These are phyloP conservation scores for Mycosphaerelloides madeirae DNA, from an alignment of 2,329 filamentous ascomycete species.

Conservation along the genomic window DNA sequence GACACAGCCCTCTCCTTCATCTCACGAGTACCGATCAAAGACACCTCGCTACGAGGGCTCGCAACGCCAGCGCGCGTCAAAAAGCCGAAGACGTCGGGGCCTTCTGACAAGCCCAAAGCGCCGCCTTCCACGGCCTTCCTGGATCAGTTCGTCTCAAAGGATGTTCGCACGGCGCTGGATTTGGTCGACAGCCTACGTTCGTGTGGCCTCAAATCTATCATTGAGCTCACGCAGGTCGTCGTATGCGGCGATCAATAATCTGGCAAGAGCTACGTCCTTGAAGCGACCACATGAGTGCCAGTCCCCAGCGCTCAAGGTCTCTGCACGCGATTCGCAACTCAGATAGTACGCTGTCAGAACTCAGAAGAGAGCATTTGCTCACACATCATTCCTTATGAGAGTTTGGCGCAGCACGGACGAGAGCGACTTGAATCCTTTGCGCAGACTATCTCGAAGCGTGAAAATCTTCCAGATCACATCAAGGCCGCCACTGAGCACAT, in stretches of 20 bases:
- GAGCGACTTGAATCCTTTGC: conserved; percentile 31
- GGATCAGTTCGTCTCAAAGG: background rate
- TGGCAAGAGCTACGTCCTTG: conserved; percentile 61
- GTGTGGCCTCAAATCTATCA: conserved; percentile 38
- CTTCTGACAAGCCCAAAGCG: too few species aligned
- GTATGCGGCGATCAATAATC: conserved; percentile 58
- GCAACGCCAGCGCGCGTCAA: too few species aligned
- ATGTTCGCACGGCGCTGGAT: conserved; percentile 41
- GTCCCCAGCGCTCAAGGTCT: conserved; percentile 54
- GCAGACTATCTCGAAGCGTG: conserved; percentile 32
- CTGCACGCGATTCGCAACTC: conserved; percentile 59
- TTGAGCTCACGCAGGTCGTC: conserved; percentile 36
- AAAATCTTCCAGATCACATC: conserved; percentile 48
- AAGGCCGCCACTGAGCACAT: conserved; percentile 49
- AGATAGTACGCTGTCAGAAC: conserved; percentile 50
- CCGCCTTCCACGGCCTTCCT: background rate
- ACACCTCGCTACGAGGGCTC: too few species aligned
- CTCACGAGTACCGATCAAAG: too few species aligned
- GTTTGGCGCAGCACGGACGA: conserved; percentile 22
- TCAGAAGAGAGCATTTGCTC: conserved; percentile 14
- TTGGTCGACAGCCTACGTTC: conserved; percentile 50
- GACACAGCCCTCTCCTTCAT: too few species aligned
- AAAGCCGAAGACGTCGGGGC: too few species aligned
- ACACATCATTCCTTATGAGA: conserved; percentile 28
- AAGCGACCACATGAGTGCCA: conserved; percentile 58